Percentiles rank a stretch among this genome's conserved stretches.
These are phyloP conservation scores for Penicillium simplicissimum DNA, from an alignment of 495 filamentous ascomycete species.

Conservation along the genomic window DNA sequence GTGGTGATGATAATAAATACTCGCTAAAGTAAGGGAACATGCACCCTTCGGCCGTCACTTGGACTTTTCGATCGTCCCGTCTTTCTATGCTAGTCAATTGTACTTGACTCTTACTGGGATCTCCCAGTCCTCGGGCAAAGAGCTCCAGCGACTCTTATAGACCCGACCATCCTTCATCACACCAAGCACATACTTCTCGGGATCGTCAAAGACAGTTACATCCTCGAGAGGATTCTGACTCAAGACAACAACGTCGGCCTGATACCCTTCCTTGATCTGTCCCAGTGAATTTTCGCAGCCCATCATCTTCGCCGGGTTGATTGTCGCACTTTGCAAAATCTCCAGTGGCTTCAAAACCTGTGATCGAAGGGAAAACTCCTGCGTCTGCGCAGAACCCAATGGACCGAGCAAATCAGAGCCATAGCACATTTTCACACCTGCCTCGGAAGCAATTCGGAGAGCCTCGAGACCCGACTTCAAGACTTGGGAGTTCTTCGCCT, in stretches of 20 bases:
- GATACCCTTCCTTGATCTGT: slow-evolving; percentile 41
- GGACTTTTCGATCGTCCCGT: too few species aligned
- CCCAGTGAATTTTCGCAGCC: slow-evolving; percentile 44
- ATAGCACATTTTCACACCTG: slow-evolving; percentile 55
- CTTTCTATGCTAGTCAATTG: slow-evolving; percentile 1
- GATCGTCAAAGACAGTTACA: slow-evolving; percentile 49
- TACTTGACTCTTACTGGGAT: slow-evolving; percentile 30
- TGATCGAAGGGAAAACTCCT: slow-evolving; percentile 50
- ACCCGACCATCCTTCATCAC: slow-evolving; percentile 54
- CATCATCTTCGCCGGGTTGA: slow-evolving; percentile 51
- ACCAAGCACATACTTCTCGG: slow-evolving; percentile 45
- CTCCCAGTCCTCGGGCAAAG: slow-evolving; percentile 34
- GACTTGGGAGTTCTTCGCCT: slow-evolving; percentile 49
- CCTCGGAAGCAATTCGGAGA: slow-evolving; percentile 45
- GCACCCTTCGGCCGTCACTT: too few species aligned
- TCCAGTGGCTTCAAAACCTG: slow-evolving; percentile 42
- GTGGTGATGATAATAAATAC: too few species aligned
- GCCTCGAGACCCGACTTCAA: slow-evolving; percentile 45
- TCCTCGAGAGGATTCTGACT: slow-evolving; percentile 53
- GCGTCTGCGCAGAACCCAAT: slow-evolving; percentile 45
- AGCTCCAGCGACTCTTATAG: slow-evolving; percentile 44
- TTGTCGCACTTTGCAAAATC: slow-evolving; percentile 52
- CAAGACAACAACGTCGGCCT: slow-evolving; percentile 47
- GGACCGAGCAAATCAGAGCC: slow-evolving; percentile 56
- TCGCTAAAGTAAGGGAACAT: too few species aligned